Evolutionary conservation across 2,329 filamentous ascomycete genomes (phyloP).

Genomic region (Colletotrichum incanum): DNA sequence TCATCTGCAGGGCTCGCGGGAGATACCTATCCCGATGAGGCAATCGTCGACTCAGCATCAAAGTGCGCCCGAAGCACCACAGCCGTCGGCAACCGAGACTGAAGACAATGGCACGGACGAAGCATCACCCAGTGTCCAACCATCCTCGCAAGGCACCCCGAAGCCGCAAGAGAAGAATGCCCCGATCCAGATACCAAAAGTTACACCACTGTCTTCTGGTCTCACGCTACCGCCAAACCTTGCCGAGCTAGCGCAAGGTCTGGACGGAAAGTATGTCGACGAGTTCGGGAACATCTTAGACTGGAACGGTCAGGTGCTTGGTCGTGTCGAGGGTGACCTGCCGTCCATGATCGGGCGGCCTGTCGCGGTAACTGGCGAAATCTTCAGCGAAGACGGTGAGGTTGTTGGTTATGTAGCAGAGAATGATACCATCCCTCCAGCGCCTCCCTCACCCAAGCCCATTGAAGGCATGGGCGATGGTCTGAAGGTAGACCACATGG

Average conservation of each 20-base stretch:
- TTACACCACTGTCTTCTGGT: constrained; percentile 56
- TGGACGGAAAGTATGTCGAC: constrained; percentile 65
- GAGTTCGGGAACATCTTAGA: constrained; percentile 70
- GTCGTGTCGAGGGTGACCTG: constrained; percentile 68
- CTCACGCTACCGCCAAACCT: constrained; percentile 51
- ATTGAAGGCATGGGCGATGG: constrained; percentile 56
- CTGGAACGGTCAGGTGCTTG: constrained; percentile 65
- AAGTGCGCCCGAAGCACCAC: constrained; percentile 11
- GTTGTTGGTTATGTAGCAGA: constrained; percentile 62
- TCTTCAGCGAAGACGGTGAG: constrained; percentile 61
- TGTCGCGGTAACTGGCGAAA: constrained; percentile 62
- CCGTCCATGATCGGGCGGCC: constrained; percentile 68
- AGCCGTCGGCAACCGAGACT: constrained; percentile 21
- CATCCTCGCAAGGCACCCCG: constrained; percentile 23
- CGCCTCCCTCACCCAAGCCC: constrained; percentile 47
- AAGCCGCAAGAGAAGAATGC: constrained; percentile 42
- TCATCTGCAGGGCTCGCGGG: constrained; percentile 38
- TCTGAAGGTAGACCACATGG: constrained; percentile 59
- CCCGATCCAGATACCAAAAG: constrained; percentile 57
- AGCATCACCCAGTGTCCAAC: constrained; percentile 5
- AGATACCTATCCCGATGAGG: constrained; percentile 43
- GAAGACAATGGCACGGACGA: constrained; percentile 35
- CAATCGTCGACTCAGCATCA: constrained; percentile 29
- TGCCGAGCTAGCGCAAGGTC: constrained; percentile 55
- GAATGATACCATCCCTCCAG: constrained; percentile 52